A percentile compares a stretch with the other conserved stretches of the same genome.
Conservation (phyloP, 768 basidiomycete species). For the Xerocomellus amylosporus region DNA sequence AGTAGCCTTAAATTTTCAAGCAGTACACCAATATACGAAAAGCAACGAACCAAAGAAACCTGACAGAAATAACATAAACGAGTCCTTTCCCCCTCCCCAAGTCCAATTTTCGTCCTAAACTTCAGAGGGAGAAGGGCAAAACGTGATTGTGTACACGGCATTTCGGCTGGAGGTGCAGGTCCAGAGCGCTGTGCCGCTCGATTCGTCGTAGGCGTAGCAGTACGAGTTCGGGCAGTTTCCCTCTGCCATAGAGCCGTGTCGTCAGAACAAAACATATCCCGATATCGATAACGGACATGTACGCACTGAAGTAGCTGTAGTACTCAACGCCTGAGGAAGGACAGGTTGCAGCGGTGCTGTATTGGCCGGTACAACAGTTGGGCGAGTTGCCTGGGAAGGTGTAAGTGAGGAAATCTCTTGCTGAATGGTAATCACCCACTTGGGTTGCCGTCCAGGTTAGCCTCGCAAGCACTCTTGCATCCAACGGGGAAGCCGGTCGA, state of each 20-base stretch:
- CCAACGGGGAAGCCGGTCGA: conserved; percentile 54
- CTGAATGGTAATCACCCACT: conserved; percentile 16
- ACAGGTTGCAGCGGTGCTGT: conserved; percentile 53
- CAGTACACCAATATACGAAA: not conserved
- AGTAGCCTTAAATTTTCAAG: not conserved
- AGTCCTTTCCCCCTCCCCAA: not conserved
- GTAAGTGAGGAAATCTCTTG: not conserved
- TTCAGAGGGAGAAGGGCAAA: conserved; percentile 37
- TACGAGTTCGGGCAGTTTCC: conserved; percentile 45
- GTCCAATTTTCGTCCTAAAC: not conserved
- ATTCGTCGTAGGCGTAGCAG: conserved; percentile 52
- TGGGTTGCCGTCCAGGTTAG: conserved; percentile 35
- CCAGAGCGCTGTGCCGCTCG: conserved; percentile 44
- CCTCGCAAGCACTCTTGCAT: conserved; percentile 57
- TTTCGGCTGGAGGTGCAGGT: conserved; percentile 36
- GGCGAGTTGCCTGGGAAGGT: conserved; percentile 46
- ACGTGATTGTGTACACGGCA: conserved; percentile 46
- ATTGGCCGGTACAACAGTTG: conserved; percentile 63
- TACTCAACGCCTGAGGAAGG: conserved; percentile 44
- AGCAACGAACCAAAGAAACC: not conserved
- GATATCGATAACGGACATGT: not conserved
- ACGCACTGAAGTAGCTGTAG: conserved; percentile 48
- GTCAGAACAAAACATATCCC: not conserved
- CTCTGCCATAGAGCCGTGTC: conserved; percentile 27
- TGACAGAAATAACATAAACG: not conserved